phyloP scores from a whole-genome alignment of 2,329 filamentous ascomycete genomes.

The Pseudocercospora ulei region DNA sequence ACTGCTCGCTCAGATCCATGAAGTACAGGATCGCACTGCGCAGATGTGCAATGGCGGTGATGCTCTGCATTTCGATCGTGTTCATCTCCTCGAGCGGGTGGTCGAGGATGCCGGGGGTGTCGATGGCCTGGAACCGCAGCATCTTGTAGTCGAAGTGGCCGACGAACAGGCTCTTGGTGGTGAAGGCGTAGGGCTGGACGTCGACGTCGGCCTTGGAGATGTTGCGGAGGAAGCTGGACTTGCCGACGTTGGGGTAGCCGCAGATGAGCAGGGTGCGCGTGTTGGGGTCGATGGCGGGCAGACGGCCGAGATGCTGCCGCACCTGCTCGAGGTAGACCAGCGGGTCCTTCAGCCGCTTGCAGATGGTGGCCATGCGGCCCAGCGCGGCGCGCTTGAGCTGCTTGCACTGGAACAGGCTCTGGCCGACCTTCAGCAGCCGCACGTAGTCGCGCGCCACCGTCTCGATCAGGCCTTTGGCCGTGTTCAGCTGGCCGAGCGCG shows the following conservation, averaged over 20 bases:
- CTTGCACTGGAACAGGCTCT: constrained; percentile 97
- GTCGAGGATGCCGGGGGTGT: constrained; percentile 96
- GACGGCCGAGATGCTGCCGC: constrained; percentile 89
- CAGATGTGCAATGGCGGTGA: constrained; percentile 94
- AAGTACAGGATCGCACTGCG: constrained; percentile 94
- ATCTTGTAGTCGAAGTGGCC: constrained; percentile 98
- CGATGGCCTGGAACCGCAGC: constrained; percentile 80
- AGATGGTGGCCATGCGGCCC: constrained; percentile 96
- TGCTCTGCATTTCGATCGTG: constrained; percentile 98
- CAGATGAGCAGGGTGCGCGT: constrained; percentile 92
- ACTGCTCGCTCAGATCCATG: constrained; percentile 95
- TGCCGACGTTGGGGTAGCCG: constrained; percentile 95
- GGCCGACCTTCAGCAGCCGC: constrained; percentile 88
- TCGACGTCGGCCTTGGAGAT: constrained; percentile 92
- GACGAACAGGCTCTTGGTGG: constrained; percentile 92
- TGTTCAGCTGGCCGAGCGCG: constrained; percentile 88
- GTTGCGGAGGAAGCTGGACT: constrained; percentile 87
- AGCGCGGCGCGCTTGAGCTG: constrained; percentile 93
- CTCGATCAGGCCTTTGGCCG: constrained; percentile 92
- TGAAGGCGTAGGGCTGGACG: constrained; percentile 96
- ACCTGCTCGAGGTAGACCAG: constrained; percentile 93
- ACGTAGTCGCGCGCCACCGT: constrained; percentile 94
- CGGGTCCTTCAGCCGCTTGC: constrained; percentile 87
- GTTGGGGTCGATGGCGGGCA: constrained; percentile 96
- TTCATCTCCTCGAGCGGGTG: constrained; percentile 99